Evolutionary conservation across 441 rosid species (phyloP).

Genomic region (Populus hybrid): DNA sequence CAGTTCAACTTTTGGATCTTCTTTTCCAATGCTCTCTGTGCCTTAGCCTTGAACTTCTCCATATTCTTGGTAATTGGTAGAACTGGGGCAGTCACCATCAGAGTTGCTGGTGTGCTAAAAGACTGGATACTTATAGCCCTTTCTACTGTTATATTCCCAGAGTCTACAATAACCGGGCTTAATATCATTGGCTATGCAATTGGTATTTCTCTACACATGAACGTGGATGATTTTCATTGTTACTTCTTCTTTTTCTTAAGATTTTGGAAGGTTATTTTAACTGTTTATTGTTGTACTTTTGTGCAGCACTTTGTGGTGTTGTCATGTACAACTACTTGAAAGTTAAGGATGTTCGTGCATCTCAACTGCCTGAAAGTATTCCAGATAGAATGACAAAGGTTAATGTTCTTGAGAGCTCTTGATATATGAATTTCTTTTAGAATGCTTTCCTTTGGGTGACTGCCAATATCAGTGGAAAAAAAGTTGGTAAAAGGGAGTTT

Average conservation of each 20-base stretch:
- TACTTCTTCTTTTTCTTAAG: neutral
- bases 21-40: conserved; percentile 96
- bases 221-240: neutral
- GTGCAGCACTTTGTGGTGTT: conserved; percentile 91
- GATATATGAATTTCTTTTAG: neutral
- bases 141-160: conserved; percentile 96
- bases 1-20: conserved; percentile 99
- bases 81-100: conserved; percentile 95
- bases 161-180: conserved; percentile 90
- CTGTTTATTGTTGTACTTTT: neutral
- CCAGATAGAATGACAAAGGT: conserved; percentile 87
- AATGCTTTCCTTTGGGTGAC: neutral
- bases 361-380: conserved; percentile 68
- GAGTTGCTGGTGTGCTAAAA: conserved; percentile 98
- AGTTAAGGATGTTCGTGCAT: conserved; percentile 79
- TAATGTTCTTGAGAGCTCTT: neutral
- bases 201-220: conserved; percentile 45
- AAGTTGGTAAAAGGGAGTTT: neutral
- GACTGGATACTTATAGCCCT: conserved; percentile 99
- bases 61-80: conserved; percentile 96
- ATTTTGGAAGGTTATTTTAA: conserved; percentile 2
- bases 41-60: conserved; percentile 92
- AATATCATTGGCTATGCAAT: conserved; percentile 96
- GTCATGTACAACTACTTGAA: conserved; percentile 97
- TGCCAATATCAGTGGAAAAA: neutral